Evolutionary conservation across 176 grass and related monocot genomes (phyloP).

Genomic region (Canna indica): DNA sequence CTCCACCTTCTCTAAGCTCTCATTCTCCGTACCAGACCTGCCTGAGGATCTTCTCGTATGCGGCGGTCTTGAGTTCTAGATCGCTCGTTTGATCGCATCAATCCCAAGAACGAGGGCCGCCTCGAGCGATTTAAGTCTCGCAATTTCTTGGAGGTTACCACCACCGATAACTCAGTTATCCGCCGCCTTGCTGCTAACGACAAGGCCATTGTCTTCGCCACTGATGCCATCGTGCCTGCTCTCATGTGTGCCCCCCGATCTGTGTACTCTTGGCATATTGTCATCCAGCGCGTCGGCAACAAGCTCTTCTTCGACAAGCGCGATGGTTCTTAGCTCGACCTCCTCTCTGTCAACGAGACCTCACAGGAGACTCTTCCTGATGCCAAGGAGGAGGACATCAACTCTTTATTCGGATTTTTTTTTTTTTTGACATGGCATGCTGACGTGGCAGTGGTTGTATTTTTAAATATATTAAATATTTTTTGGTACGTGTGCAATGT

Average conservation of each 20-base stretch:
- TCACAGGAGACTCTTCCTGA: constrained; percentile 13
- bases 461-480: too few species aligned
- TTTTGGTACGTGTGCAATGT: too few species aligned
- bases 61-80: constrained; percentile 16
- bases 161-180: constrained; percentile 10
- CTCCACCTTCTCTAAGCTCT: constrained; percentile 19
- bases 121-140: constrained; percentile 15
- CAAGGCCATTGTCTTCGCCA: constrained; percentile 10
- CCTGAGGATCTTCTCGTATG: constrained; percentile 12
- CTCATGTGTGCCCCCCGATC: constrained; percentile 13
- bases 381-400: constrained; percentile 19
- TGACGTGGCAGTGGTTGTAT: too few species aligned
- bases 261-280: constrained; percentile 6
- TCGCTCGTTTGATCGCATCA: constrained; percentile 10
- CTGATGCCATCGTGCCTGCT: constrained; percentile 3
- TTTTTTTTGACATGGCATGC: too few species aligned
- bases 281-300: constrained; percentile 16
- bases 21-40: not conserved
- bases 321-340: constrained; percentile 4
- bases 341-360: constrained; percentile 11
- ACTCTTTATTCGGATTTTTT: too few species aligned
- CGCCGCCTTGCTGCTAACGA: constrained; percentile 14
- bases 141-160: constrained; percentile 18
- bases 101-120: constrained; percentile 19
- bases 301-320: constrained; percentile 20